Percentiles rank a stretch among this genome's conserved stretches.
These are phyloP conservation scores for Dillenia turbinata DNA, from an alignment of 164 flowering plant genomes.

Conservation along the genomic window DNA sequence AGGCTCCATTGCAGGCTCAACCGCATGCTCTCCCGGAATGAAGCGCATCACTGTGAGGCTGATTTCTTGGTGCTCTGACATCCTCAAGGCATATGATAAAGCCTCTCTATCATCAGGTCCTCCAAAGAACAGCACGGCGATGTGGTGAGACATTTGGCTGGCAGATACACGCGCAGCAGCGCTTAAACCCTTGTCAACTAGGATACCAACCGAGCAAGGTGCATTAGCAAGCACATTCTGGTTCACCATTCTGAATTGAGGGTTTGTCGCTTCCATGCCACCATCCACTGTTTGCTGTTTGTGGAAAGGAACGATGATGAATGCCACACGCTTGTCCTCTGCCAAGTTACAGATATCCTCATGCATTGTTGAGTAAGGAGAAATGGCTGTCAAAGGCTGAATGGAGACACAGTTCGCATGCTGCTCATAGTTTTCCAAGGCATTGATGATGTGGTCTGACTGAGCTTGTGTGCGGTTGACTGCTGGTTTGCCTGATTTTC, in stretches of 20 bases:
- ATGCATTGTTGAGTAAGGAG: conserved; percentile 40
- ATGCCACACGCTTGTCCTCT: conserved; percentile 24
- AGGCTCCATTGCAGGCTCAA: neutral
- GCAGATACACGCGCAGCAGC: conserved; percentile 4
- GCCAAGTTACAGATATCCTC: conserved; percentile 37
- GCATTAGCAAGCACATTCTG: conserved; percentile 27
- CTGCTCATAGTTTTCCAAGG: conserved; percentile 24
- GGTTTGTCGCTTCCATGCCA: conserved; percentile 16
- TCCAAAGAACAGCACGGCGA: conserved; percentile 24
- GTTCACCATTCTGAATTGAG: conserved; percentile 14
- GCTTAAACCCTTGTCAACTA: conserved; percentile 31
- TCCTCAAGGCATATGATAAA: conserved; percentile 23
- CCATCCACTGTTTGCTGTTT: conserved; percentile 27
- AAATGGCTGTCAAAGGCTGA: conserved; percentile 30
- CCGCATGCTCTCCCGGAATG: conserved; percentile 12
- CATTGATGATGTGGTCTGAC: conserved; percentile 27
- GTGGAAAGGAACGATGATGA: conserved; percentile 38
- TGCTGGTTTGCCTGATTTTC: conserved; percentile 10
- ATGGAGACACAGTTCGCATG: conserved; percentile 5
- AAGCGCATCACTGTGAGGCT: conserved; percentile 21
- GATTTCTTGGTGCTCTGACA: conserved; percentile 14
- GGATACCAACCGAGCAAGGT: conserved; percentile 39
- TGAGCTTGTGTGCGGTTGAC: conserved; percentile 18
- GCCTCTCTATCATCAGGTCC: conserved; percentile 34
- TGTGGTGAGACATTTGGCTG: conserved; percentile 9